Base-by-base conservation (phyloP, 306 rosid genomes). In the Ormosia emarginata region DNA sequence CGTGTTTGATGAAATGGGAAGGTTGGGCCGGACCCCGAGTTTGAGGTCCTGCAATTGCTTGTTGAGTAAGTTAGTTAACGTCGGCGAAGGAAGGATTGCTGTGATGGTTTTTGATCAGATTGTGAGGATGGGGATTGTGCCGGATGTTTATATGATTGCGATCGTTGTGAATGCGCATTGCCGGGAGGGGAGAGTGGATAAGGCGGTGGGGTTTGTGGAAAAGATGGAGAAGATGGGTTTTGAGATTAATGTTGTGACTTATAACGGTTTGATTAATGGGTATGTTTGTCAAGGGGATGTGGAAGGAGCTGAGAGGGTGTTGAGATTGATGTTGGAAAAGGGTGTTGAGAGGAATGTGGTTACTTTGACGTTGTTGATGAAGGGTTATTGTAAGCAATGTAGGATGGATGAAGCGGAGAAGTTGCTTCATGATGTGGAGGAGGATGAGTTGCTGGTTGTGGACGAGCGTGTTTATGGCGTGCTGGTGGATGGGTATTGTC, bases 21-120 rank as follows among this genome's bases (percentile, higher is more conserved):
- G 83, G 84, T 67, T 79, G 47, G 91, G 93, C 43, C 47, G 90
- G 41, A 17, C 78, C 41, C 98, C 98, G 9, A 86, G 89, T 47
- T 86, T 93, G 85, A 79, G 89, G 89, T 90, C 99, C 14, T 93
- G 98, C 74, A 95, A 89, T 83, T 84, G 81, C 78, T 85, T 95
- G 84, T 71, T 95, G 83, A 90, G 91, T 67, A 84, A 62, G 82
- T 83, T 93, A 65, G 92, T 95, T 1, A 86, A 39, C 8, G 85
- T 41, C 14, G 88, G 90, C 0, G 94, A 90, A 47, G 24, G 47
- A 58, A 59, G 47, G 32, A 46, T 33, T 0, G 99, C 93, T 0
- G 5, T 88, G 52, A 85, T 85, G 61, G 89, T 93, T 56, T 95
- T 82, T 15, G 91, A 90, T 62, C 98, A 93, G 85, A 68, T 93